Base-by-base conservation (phyloP, 495 filamentous ascomycete species). In the Daldinia vernicosa region DNA sequence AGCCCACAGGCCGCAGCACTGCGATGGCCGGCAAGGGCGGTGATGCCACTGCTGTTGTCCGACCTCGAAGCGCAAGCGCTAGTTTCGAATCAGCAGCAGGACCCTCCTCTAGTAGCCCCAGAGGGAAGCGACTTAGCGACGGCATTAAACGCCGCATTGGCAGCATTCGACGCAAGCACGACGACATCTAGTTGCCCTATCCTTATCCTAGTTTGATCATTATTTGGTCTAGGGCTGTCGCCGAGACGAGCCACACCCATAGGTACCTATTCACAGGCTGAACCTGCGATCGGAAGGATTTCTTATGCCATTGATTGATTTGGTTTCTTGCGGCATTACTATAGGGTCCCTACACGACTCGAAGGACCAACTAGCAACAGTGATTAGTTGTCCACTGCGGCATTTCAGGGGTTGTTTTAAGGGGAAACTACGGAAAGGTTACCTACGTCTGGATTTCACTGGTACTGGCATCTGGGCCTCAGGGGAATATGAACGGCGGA, bases 81-180 rank as follows among this genome's bases (percentile, higher is more conserved):
- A 83, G 79, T 50, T 69, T 73, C 35, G 74, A 61, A n/a, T 45
- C 70, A 1, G 63, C 70, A 1, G 63, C 56, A 14, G 66, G 66
- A 17, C 55, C 65, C 5, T 62, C 64, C 37, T 35, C 43, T 12
- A 12, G 17, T 24, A 81, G 80, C 51, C 78, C 79, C 0, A 82
- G 76, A 6, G 77, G 79, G 7, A 78, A 79, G 68, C 76, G 75
- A 28, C 26, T 85, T 9, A 72, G 80, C 1, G 80, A 82, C 51
- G 79, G 78, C 11, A 69, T 86, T 45, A 86, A 83, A 76, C 76
- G 78, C 37, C 73, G 83, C 12, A 78, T 86, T 57, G 83, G 82
- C 11, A 85, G 83, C 57, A 55, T 87, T 30, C 77, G 81, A 27
- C 70, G 75, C 52, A 81, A 72, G 69, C 75, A 72, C 68, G 65